These are phyloP conservation scores for Aechmea fasciata DNA, from an alignment of 176 grass and related monocot species.

Conservation along the genomic window DNA sequence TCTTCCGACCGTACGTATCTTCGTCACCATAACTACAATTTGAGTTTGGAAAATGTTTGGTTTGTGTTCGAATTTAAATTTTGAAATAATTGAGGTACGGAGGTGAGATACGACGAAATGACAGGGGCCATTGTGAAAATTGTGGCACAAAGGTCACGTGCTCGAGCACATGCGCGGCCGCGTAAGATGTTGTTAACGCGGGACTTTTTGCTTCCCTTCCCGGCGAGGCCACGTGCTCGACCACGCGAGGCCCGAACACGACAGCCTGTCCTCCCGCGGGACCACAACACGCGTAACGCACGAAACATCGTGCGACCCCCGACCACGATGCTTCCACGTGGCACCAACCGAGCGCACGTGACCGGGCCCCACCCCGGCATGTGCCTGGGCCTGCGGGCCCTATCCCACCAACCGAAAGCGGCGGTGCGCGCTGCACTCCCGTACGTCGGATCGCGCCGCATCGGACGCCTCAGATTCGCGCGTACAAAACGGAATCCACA, in stretches of 20 bases:
- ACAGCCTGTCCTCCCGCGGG: no score
- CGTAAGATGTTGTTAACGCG: no score
- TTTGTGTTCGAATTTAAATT: no score
- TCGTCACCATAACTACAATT: no score
- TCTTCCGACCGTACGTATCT: no score
- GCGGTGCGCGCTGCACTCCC: background rate
- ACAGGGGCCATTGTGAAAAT: no score
- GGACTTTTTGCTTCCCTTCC: background rate
- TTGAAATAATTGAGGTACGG: no score
- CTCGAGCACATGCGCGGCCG: no score
- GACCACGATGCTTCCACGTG: background rate
- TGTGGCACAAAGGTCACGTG: no score
- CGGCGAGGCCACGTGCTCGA: background rate
- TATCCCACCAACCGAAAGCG: background rate
- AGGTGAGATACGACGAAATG: no score
- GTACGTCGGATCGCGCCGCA: background rate
- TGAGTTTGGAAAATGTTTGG: no score
- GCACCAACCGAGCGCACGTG: background rate
- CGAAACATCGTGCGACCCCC: background rate
- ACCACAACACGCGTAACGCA: background rate
- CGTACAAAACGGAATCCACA: background rate
- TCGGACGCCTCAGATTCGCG: background rate
- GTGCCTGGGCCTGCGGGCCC: conserved; percentile 4
- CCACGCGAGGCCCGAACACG: background rate
- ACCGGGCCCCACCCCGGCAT: background rate